Base-by-base conservation (phyloP, 1,284 basidiomycete genomes). In the Testicularia cyperi region DNA sequence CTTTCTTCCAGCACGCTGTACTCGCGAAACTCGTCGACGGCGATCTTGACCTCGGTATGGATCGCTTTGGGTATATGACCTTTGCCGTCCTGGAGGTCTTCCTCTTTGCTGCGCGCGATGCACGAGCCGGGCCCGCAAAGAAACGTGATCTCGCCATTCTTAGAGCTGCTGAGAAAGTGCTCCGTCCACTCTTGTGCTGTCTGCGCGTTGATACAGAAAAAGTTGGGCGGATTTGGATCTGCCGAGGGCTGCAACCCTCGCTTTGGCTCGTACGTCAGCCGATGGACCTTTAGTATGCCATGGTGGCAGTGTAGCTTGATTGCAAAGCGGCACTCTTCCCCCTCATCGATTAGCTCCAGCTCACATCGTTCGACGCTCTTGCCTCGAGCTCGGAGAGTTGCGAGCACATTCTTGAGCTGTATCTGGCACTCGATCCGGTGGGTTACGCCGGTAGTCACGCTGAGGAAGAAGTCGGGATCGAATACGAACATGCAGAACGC, bases 401-500 rank as follows among this genome's bases (percentile, higher is more conserved):
- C 34, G 3, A 70, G 56, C 3, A 74, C 35, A 5, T 60, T 42
- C 56, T 61, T 60, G 37, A 73, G 41, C 31, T 52, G 54, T 19
- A 71, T 40, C 26, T 62, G 52, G 28, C 66, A 71, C 24, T 72
- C 70, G 31, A 57, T 27, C 19, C 58, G 43, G 10, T 42, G 13
- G 12, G 34, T 31, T 5, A 36, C 16, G 8, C 22, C 22, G 15
- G 39, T 43, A 5, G 6, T 23, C 15, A 63, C 29, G 23, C 31
- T 34, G 36, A 68, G 55, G 43, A 72, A 72, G 35, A 70, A 73
- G 25, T 53, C 43, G 1, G 45, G 51, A 19, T 55, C 53, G 33
- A 72, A 61, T 15, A 47, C 42, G 22, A 73, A 70, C 30, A 64
- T 44, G 47, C 58, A 65, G 19, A 72, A 73, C 4, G 69, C 71